Evolutionary conservation across 2,329 filamentous ascomycete genomes (phyloP).

Genomic region (Dryadomyces sulphureus): DNA sequence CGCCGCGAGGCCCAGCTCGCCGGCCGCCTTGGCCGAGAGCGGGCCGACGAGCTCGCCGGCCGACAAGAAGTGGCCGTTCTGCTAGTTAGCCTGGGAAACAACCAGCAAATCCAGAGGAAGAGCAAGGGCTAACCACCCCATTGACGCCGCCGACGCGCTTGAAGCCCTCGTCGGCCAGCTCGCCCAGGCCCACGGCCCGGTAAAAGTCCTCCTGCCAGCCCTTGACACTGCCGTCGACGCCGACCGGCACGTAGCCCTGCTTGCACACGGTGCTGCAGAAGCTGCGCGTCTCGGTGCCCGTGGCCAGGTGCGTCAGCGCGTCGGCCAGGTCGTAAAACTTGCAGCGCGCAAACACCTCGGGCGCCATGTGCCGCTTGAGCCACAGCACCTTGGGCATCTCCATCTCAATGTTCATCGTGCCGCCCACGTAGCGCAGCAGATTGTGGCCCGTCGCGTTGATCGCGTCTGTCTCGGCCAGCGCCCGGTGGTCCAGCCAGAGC

Average conservation of each 20-base stretch:
- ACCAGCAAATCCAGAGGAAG: slow-evolving; percentile 12
- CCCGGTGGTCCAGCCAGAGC: slow-evolving; percentile 91
- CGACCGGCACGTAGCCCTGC: slow-evolving; percentile 92
- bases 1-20: slow-evolving; percentile 67
- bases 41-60: slow-evolving; percentile 83
- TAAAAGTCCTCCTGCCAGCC: slow-evolving; percentile 97
- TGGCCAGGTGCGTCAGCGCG: slow-evolving; percentile 86
- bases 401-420: slow-evolving; percentile 99
- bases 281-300: slow-evolving; percentile 78
- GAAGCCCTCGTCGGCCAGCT: slow-evolving; percentile 74
- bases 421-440: slow-evolving; percentile 87
- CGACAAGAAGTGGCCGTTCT: slow-evolving; percentile 87
- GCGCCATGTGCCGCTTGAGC: slow-evolving; percentile 97
- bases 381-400: slow-evolving; percentile 97
- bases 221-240: slow-evolving; percentile 91
- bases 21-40: slow-evolving; percentile 68
- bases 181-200: slow-evolving; percentile 68
- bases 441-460: slow-evolving; percentile 92
- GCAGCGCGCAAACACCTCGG: slow-evolving; percentile 77
- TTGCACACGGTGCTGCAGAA: slow-evolving; percentile 97
- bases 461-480: slow-evolving; percentile 76
- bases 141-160: slow-evolving; percentile 89
- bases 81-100: slow-evolving; percentile 4
- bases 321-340: slow-evolving; percentile 96
- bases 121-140: slow-evolving; percentile 65